These are phyloP conservation scores for Paecilomyces niveus DNA, from an alignment of 2,329 filamentous ascomycete species.

Conservation along the genomic window DNA sequence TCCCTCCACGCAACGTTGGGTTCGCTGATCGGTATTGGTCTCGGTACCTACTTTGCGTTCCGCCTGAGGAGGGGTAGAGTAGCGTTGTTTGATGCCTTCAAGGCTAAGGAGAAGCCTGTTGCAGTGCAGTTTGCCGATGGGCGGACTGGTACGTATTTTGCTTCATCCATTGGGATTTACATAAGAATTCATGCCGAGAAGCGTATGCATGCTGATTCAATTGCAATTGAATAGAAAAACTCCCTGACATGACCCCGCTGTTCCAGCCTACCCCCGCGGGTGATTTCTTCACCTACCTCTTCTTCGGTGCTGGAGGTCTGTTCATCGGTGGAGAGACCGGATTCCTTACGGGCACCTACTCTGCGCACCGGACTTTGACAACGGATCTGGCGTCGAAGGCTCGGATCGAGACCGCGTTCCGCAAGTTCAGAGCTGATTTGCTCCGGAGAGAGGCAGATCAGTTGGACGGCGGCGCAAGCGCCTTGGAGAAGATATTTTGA, in stretches of 20 bases:
- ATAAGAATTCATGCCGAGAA: background rate
- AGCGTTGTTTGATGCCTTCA: slow-evolving; percentile 56
- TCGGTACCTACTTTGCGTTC: slow-evolving; percentile 53
- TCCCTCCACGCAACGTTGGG: slow-evolving; percentile 51
- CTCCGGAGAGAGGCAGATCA: slow-evolving; percentile 52
- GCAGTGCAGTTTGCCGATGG: slow-evolving; percentile 57
- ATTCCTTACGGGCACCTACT: slow-evolving; percentile 49
- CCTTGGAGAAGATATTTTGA: slow-evolving; percentile 19
- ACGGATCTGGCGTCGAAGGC: slow-evolving; percentile 47
- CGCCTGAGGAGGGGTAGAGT: slow-evolving; percentile 49
- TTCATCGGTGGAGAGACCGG: slow-evolving; percentile 59
- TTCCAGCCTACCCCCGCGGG: slow-evolving; percentile 52
- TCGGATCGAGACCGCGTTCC: slow-evolving; percentile 58
- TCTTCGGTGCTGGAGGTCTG: slow-evolving; percentile 55
- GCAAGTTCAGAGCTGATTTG: slow-evolving; percentile 57
- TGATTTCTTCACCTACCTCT: slow-evolving; percentile 56
- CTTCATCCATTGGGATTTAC: background rate
- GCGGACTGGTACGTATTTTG: slow-evolving; percentile 40
- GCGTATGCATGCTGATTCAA: background rate
- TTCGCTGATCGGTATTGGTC: slow-evolving; percentile 52
- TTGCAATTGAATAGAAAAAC: slow-evolving; percentile 38
- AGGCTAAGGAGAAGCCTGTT: slow-evolving; percentile 54
- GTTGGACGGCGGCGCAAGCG: slow-evolving; percentile 40
- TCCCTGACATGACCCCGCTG: slow-evolving; percentile 55
- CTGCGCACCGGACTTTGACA: slow-evolving; percentile 47